These are phyloP conservation scores for Rheum nobile DNA, from an alignment of 148 eudicot species.

Conservation along the genomic window DNA sequence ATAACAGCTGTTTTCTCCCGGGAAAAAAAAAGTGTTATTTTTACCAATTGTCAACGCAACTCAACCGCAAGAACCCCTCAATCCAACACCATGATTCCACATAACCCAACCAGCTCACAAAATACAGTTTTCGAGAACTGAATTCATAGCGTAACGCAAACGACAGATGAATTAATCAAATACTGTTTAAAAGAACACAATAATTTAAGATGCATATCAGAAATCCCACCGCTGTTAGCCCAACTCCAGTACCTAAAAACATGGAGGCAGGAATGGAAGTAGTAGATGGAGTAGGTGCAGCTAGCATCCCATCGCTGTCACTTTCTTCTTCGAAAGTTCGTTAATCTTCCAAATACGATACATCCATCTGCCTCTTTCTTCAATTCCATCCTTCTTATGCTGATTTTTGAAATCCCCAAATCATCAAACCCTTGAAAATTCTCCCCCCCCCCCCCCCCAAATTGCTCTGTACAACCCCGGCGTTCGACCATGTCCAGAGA, in stretches of 20 bases:
- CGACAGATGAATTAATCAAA: not conserved
- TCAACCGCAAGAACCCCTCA: no score
- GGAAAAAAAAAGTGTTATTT: no score
- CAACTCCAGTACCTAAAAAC: not conserved
- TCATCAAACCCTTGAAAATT: not conserved
- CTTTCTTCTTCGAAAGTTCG: not conserved
- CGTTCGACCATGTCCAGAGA: not conserved
- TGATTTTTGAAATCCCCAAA: not conserved
- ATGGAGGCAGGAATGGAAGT: not conserved
- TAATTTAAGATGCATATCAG: no score
- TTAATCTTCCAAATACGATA: not conserved
- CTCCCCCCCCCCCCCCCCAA: no score
- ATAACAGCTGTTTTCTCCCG: no score
- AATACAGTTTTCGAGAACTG: not conserved
- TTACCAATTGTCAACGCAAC: no score
- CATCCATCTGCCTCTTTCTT: not conserved
- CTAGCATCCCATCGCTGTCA: not conserved
- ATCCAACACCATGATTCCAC: not conserved
- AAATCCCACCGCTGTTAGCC: not conserved
- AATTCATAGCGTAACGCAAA: not conserved
- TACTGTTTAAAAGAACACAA: no score
- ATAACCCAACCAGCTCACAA: not conserved
- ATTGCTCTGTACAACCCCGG: not conserved
- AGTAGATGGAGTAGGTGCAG: not conserved
- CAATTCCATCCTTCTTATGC: not conserved